Evolutionary conservation across 179 eudicot genomes (phyloP).

Genomic region (Actinidia chinensis): DNA sequence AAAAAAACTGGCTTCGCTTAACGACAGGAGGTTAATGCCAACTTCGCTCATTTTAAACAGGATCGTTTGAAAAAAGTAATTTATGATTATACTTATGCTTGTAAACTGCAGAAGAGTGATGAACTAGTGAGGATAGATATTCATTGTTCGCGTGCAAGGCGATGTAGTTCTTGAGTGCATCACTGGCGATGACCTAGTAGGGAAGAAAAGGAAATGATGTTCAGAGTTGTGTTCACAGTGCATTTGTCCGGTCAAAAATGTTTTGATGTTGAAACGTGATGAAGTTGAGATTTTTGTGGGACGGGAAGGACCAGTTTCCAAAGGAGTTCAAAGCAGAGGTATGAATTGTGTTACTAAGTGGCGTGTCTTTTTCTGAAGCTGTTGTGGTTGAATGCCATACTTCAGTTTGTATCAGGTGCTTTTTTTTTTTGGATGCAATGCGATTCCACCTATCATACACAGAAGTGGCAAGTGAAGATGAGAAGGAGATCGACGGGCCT

Average conservation of each 20-base stretch:
- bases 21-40: constrained; percentile 58
- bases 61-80: constrained; percentile 7
- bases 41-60: background rate
- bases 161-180: constrained; percentile 90
- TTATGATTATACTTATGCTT: constrained; percentile 26
- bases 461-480: constrained; percentile 55
- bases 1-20: constrained; percentile 56
- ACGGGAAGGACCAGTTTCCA: constrained; percentile 72
- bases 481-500: constrained; percentile 55
- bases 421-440: constrained; percentile 83
- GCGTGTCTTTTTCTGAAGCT: constrained; percentile 24
- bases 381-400: constrained; percentile 50
- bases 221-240: constrained; percentile 91
- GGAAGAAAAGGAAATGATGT: constrained; percentile 82
- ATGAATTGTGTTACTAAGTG: constrained; percentile 27
- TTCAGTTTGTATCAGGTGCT: constrained; percentile 69
- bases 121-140: constrained; percentile 66
- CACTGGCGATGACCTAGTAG: constrained; percentile 59
- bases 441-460: constrained; percentile 45
- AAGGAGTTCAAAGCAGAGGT: constrained; percentile 91
- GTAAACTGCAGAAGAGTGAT: constrained; percentile 76
- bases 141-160: constrained; percentile 76
- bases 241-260: constrained; percentile 75
- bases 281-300: constrained; percentile 88
- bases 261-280: constrained; percentile 69